Conservation (phyloP, 148 eudicot genomes). For the Agrostemma githago region DNA sequence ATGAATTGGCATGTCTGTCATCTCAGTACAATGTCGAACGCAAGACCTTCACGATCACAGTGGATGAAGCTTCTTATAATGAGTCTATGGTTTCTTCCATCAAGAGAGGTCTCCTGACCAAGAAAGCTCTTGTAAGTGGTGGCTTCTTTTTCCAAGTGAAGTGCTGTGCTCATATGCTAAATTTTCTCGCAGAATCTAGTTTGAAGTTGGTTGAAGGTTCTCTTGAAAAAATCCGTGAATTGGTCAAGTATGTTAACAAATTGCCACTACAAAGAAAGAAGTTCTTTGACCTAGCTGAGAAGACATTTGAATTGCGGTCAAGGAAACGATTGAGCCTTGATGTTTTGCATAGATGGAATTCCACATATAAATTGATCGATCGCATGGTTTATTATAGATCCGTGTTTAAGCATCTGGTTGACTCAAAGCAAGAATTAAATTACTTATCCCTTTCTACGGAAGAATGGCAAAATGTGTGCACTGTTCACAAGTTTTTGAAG, state of each 20-base stretch:
- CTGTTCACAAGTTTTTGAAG: slow-evolving; percentile 58
- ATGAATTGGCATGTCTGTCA: slow-evolving; percentile 36
- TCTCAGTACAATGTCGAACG: slow-evolving; percentile 72
- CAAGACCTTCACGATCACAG: slow-evolving; percentile 69
- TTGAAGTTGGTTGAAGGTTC: slow-evolving; percentile 51
- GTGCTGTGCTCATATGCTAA: slow-evolving; percentile 62
- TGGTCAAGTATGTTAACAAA: slow-evolving; percentile 55
- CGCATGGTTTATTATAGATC: slow-evolving; percentile 54
- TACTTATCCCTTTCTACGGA: slow-evolving; percentile 32
- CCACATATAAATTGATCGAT: slow-evolving; percentile 73
- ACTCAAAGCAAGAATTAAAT: slow-evolving; percentile 46
- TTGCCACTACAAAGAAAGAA: slow-evolving; percentile 54
- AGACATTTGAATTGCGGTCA: slow-evolving; percentile 35
- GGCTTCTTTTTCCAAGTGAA: slow-evolving; percentile 69
- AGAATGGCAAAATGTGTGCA: slow-evolving; percentile 62
- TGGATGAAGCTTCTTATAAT: slow-evolving; percentile 50
- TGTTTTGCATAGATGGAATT: slow-evolving; percentile 59
- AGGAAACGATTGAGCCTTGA: slow-evolving; percentile 48
- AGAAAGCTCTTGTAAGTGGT: slow-evolving; percentile 50
- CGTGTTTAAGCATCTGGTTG: slow-evolving; percentile 59
- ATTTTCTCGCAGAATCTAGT: slow-evolving; percentile 53
- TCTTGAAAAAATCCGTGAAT: slow-evolving; percentile 61
- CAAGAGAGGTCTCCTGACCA: slow-evolving; percentile 59
- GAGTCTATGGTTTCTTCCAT: slow-evolving; percentile 57
- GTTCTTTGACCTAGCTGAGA: slow-evolving; percentile 44